Conservation (phyloP, 1,284 basidiomycete genomes). For the Malassezia furfur region DNA sequence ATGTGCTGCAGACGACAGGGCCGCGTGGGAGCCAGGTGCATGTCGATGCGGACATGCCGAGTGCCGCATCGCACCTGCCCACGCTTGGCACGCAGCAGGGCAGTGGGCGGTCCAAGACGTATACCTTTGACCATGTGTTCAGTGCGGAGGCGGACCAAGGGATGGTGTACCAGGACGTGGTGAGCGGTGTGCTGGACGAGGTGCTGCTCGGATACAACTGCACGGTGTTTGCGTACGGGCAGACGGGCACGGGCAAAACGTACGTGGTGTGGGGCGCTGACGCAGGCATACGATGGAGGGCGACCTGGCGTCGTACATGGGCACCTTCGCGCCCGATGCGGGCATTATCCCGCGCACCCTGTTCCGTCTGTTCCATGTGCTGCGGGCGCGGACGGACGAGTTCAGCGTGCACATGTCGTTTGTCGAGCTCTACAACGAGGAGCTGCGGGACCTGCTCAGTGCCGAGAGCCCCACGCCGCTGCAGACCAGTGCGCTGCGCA, state of each 20-base stretch:
- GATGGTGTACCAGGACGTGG: conserved; percentile 86
- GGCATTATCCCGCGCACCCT: conserved; percentile 97
- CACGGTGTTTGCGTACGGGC: conserved; percentile 95
- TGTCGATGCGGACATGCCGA: background rate
- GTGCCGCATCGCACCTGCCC: background rate
- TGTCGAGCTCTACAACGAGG: conserved; percentile 98
- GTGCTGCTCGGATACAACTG: conserved; percentile 94
- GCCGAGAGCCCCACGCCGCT: conserved; percentile 49
- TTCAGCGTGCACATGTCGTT: conserved; percentile 90
- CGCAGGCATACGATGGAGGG: conserved; percentile 45
- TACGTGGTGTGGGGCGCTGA: conserved; percentile 47
- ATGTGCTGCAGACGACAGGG: conserved; percentile 5
- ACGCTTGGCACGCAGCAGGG: conserved; percentile 6
- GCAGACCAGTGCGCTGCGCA: conserved; percentile 44
- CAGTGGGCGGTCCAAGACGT: conserved; percentile 33
- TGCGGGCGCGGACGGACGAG: conserved; percentile 63
- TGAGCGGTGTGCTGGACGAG: conserved; percentile 81
- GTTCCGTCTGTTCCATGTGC: conserved; percentile 79
- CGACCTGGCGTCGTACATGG: conserved; percentile 52
- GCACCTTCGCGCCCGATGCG: conserved; percentile 76
- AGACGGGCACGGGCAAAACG: conserved; percentile 98
- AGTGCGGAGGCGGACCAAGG: conserved; percentile 95
- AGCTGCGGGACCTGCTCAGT: conserved; percentile 62
- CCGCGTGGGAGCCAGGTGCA: conserved; percentile 5
- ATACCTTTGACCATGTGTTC: conserved; percentile 56